Conservation (phyloP, 352 stramenopile species). For the Phytopythium litorale region DNA sequence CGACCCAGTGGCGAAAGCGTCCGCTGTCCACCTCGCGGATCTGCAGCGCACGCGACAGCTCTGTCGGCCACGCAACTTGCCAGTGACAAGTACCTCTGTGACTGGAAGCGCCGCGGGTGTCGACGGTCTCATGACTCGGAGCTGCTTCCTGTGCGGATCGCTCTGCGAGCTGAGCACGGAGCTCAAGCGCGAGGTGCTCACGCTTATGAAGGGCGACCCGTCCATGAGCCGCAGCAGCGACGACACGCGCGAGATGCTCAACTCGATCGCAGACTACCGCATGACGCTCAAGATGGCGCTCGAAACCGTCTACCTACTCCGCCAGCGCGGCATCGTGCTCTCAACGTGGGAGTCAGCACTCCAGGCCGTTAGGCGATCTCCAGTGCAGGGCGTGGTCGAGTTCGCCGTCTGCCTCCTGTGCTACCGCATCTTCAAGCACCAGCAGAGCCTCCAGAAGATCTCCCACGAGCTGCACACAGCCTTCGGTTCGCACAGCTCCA, state of each 20-base stretch:
- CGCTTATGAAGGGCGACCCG: conserved; percentile 18
- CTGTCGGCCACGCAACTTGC: conserved; percentile 16
- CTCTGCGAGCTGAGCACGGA: conserved; percentile 41
- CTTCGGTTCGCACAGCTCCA: not conserved
- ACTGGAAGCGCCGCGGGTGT: conserved; percentile 3
- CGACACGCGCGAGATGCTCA: conserved; percentile 22
- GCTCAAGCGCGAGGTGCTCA: conserved; percentile 37
- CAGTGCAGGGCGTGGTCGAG: conserved; percentile 31
- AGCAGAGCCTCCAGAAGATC: conserved; percentile 43
- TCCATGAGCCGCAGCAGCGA: conserved; percentile 12
- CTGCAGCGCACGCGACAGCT: conserved; percentile 32
- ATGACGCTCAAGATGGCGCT: conserved; percentile 82
- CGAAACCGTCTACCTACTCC: conserved; percentile 61
- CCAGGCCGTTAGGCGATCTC: conserved; percentile 29
- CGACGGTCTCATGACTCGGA: conserved; percentile 12
- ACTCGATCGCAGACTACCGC: conserved; percentile 42
- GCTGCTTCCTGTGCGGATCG: conserved; percentile 57
- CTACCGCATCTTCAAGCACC: conserved; percentile 75
- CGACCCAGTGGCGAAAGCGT: conserved; percentile 24
- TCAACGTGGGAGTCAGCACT: conserved; percentile 56
- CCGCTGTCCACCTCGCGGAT: conserved; percentile 40
- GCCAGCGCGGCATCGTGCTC: conserved; percentile 55
- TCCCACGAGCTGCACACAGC: conserved; percentile 34
- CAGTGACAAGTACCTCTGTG: conserved; percentile 8
- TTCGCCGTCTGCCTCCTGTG: conserved; percentile 72